Conservation (phyloP, 2,329 filamentous ascomycete genomes). For the Sporothrix mexicana region DNA sequence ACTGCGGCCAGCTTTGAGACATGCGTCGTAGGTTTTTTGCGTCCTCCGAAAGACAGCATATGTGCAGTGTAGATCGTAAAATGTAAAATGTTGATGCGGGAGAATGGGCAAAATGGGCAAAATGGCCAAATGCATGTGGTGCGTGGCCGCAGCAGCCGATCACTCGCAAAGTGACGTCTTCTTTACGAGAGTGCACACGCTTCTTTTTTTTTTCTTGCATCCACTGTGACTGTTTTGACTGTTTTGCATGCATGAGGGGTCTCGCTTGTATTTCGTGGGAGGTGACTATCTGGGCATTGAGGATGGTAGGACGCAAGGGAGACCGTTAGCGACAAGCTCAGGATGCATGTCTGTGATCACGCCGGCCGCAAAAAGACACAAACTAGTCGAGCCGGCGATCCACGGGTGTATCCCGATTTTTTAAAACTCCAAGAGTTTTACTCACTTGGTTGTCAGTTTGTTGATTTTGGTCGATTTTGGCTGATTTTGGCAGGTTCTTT, state of each 20-base stretch:
- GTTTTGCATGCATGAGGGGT: neutral
- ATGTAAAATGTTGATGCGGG: neutral
- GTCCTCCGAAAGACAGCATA: neutral
- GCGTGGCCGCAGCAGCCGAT: neutral
- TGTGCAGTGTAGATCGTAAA: conserved; percentile 9
- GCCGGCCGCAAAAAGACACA: neutral
- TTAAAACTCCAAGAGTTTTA: no score
- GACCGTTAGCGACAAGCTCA: neutral
- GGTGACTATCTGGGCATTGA: neutral
- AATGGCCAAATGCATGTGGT: neutral
- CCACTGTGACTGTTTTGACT: neutral
- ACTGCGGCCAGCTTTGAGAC: conserved; percentile 9
- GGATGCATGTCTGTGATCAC: conserved; percentile 15
- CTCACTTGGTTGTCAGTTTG: neutral
- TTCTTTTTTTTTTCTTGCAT: neutral
- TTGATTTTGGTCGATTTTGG: neutral
- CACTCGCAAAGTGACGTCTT: neutral
- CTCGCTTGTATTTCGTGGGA: neutral
- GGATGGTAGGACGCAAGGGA: conserved; percentile 20
- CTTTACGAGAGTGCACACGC: neutral
- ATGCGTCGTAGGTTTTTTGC: conserved; percentile 13
- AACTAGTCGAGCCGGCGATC: neutral
- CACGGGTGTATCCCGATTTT: neutral
- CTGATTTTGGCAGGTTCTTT: neutral
- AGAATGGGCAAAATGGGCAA: neutral